Evolutionary conservation across 768 basidiomycete species (phyloP).

Genomic region (Podaxis sp.): DNA sequence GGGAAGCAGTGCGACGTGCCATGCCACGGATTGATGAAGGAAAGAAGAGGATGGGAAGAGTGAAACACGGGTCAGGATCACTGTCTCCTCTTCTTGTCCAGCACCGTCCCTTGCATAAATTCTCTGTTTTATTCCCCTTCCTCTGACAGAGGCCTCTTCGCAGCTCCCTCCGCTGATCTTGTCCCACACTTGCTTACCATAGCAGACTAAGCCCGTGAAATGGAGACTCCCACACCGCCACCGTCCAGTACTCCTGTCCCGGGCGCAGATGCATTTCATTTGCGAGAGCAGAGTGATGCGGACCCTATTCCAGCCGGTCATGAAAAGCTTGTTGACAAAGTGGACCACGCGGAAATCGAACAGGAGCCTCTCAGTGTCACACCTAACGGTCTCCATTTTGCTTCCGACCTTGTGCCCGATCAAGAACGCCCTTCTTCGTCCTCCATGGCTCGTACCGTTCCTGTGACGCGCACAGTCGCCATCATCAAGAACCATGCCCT

Average conservation of each 20-base stretch:
- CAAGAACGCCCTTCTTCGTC: not conserved
- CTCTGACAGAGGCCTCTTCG: not conserved
- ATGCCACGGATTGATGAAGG: slow-evolving; percentile 3
- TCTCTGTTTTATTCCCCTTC: not conserved
- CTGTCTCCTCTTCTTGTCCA: not conserved
- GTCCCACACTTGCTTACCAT: not conserved
- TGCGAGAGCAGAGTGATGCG: not conserved
- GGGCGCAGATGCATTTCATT: not conserved
- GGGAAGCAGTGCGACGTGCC: not conserved
- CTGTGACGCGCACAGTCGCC: slow-evolving; percentile 68
- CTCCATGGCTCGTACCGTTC: slow-evolving; percentile 13
- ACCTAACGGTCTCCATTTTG: slow-evolving; percentile 1
- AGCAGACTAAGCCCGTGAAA: not conserved
- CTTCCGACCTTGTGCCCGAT: not conserved
- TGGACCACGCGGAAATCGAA: not conserved
- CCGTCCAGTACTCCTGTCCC: not conserved
- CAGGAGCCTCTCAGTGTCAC: not conserved
- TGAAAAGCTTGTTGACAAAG: not conserved
- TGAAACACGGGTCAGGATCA: not conserved
- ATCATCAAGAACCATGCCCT: slow-evolving; percentile 85
- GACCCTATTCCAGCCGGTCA: not conserved
- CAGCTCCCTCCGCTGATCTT: not conserved
- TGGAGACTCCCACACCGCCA: slow-evolving; percentile 11
- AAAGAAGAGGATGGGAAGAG: not conserved
- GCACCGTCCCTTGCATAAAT: not conserved